phyloP scores from a whole-genome alignment of 2,329 filamentous ascomycete genomes.

The Xylaria multiplex region DNA sequence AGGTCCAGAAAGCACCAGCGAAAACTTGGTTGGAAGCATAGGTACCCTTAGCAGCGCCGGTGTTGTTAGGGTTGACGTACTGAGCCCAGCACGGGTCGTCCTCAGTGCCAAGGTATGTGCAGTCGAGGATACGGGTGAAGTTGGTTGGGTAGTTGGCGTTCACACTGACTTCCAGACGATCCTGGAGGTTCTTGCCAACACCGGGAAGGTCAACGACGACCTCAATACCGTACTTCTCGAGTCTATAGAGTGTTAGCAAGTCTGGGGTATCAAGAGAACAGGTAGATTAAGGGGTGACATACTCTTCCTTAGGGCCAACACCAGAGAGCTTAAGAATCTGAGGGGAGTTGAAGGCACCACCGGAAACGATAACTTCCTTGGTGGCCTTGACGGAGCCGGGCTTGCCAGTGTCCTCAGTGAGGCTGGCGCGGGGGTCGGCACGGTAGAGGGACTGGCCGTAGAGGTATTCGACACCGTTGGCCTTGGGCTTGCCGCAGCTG shows the following conservation, averaged over 20 bases:
- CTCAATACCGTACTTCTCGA: constrained; percentile 51
- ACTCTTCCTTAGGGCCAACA: constrained; percentile 53
- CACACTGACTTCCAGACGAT: constrained; percentile 62
- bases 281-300: constrained; percentile 4
- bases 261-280: not conserved
- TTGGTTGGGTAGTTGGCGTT: constrained; percentile 54
- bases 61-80: constrained; percentile 38
- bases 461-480: constrained; percentile 60
- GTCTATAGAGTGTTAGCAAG: constrained; percentile 30
- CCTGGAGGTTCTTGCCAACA: constrained; percentile 68
- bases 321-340: constrained; percentile 64
- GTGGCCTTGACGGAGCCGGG: constrained; percentile 52
- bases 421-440: constrained; percentile 52
- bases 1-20: constrained; percentile 46
- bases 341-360: constrained; percentile 63
- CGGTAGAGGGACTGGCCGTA: constrained; percentile 58
- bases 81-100: constrained; percentile 50
- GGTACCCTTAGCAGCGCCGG: constrained; percentile 43
- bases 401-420: constrained; percentile 39
- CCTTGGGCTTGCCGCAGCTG: constrained; percentile 52
- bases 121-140: constrained; percentile 52
- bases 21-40: constrained; percentile 51
- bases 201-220: constrained; percentile 64
- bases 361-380: constrained; percentile 61
- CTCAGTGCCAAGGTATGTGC: constrained; percentile 47